A percentile compares a stretch with the other conserved stretches of the same genome.
Conservation (phyloP, 176 grass and related monocot species). For the Zizania latifolia region DNA sequence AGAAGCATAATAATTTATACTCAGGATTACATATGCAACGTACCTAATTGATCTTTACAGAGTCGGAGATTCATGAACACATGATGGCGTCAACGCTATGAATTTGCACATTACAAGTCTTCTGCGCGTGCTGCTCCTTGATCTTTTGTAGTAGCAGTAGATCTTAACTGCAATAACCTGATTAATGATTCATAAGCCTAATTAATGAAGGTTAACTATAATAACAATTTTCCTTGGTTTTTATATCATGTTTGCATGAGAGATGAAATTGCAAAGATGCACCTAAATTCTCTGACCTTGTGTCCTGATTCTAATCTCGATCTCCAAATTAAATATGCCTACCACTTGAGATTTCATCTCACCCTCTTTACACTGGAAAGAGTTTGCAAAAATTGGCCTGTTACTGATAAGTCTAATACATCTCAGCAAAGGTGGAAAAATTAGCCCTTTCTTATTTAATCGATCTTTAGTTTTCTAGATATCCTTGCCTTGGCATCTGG, state of each 20-base stretch:
- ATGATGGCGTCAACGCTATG: not conserved
- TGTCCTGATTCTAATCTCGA: not conserved
- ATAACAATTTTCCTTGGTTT: not conserved
- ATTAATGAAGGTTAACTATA: constrained; percentile 4
- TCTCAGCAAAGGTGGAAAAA: not conserved
- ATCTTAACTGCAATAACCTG: not conserved
- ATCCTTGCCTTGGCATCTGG: not conserved
- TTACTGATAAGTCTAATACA: not conserved
- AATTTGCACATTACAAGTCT: not conserved
- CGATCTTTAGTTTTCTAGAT: not conserved
- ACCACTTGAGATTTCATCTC: not conserved
- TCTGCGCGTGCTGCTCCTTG: not conserved
- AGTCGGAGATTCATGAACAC: constrained; percentile 2
- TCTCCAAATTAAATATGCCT: not conserved
- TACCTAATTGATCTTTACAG: constrained; percentile 31
- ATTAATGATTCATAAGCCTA: not conserved
- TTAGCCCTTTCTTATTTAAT: not conserved
- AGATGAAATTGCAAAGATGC: not conserved
- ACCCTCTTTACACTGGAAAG: no score
- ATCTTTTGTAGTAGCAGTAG: not conserved
- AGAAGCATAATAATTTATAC: constrained; percentile 16
- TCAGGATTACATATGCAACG: constrained; percentile 22
- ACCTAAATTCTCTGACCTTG: constrained; percentile 17
- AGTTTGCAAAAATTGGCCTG: not conserved
- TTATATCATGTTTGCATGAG: not conserved